phyloP scores from a whole-genome alignment of 192 early-diverging fungal genomes.

The Linnemannia exigua region DNA sequence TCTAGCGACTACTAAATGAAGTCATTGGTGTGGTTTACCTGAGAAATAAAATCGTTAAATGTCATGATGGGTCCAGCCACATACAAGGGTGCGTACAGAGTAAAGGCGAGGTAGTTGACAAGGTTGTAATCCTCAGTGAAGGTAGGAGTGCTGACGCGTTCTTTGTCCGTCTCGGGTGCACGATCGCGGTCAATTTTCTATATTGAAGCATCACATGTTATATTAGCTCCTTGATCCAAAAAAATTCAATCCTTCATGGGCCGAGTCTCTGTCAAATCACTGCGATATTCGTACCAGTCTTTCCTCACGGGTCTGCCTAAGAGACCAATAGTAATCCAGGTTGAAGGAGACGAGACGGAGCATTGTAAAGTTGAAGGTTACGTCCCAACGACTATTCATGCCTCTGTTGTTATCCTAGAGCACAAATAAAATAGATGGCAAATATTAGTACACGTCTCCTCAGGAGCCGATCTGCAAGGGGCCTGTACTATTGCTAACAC shows the following conservation, averaged over 20 bases:
- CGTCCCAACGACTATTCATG: slow-evolving; percentile 84
- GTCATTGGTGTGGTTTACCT: slow-evolving; percentile 62
- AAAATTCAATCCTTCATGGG: no score
- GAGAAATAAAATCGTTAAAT: slow-evolving; percentile 92
- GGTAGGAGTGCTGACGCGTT: slow-evolving; percentile 70
- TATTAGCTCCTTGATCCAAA: not conserved
- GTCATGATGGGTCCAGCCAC: slow-evolving; percentile 96
- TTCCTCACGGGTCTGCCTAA: slow-evolving; percentile 19
- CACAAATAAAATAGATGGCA: not conserved
- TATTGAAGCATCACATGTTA: not conserved
- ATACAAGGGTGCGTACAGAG: slow-evolving; percentile 93
- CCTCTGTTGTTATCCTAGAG: slow-evolving; percentile 77
- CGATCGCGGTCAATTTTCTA: slow-evolving; percentile 61
- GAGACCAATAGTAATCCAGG: slow-evolving; percentile 94
- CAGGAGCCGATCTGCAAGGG: not conserved
- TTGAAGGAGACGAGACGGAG: slow-evolving; percentile 93
- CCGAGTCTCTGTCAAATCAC: not conserved
- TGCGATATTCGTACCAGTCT: not conserved
- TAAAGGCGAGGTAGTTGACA: slow-evolving; percentile 82
- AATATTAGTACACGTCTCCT: not conserved
- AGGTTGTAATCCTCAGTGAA: slow-evolving; percentile 81
- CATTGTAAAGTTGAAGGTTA: slow-evolving; percentile 92
- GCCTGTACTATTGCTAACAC: not conserved
- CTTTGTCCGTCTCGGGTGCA: slow-evolving; percentile 63
- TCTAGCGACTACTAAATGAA: not conserved